Percentiles rank a stretch among this genome's conserved stretches.
Conservation (phyloP, 2,329 filamentous ascomycete species). For the Xylariaceae sp. region DNA sequence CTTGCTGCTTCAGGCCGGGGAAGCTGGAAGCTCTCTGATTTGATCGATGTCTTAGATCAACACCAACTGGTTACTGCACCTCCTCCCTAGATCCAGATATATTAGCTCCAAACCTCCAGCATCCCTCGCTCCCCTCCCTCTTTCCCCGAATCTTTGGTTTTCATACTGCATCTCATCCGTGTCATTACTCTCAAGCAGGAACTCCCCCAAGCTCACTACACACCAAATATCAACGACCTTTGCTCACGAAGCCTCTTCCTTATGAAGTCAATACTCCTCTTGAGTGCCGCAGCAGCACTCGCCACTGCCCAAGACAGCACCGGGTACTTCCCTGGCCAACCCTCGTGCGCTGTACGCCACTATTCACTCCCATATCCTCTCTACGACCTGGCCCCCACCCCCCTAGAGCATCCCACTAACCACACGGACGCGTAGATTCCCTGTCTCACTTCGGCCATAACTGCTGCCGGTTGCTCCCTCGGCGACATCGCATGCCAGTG, state of each 20-base stretch:
- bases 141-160: neutral
- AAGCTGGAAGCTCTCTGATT: neutral
- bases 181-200: neutral
- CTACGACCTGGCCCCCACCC: neutral
- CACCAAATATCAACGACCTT: neutral
- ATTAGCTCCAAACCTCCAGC: neutral
- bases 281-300: slow-evolving; percentile 20
- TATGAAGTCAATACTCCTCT: slow-evolving; percentile 25
- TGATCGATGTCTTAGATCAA: too few relatives aligned
- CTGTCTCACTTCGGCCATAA: slow-evolving; percentile 44
- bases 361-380: neutral
- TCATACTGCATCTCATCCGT: neutral
- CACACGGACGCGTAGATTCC: slow-evolving; percentile 27
- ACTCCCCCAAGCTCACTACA: neutral
- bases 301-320: slow-evolving; percentile 26
- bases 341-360: slow-evolving; percentile 32
- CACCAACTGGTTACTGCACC: neutral
- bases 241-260: slow-evolving; percentile 1
- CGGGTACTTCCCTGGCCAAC: slow-evolving; percentile 29
- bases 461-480: slow-evolving; percentile 40
- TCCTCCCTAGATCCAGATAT: neutral
- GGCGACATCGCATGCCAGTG: slow-evolving; percentile 49
- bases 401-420: neutral
- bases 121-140: neutral
- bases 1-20: neutral